Evolutionary conservation across 768 basidiomycete species (phyloP).

Genomic region (Pleurotus sapidus): DNA sequence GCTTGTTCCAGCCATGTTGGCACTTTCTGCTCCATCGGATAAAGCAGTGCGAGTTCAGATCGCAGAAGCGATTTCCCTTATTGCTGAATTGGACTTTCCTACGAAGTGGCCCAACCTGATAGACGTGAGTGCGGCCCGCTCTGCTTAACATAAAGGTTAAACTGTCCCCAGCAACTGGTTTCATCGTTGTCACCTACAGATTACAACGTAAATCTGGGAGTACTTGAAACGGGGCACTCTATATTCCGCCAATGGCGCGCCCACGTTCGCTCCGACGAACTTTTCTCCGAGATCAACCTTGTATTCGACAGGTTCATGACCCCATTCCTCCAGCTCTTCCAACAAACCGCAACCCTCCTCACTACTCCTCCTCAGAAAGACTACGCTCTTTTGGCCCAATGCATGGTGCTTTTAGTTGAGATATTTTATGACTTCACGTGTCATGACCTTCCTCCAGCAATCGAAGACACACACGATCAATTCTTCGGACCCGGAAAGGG

Average conservation of each 20-base stretch:
- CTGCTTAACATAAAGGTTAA: background rate
- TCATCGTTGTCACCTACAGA: constrained; percentile 74
- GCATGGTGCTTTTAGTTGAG: constrained; percentile 75
- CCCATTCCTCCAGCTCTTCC: constrained; percentile 84
- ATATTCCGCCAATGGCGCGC: constrained; percentile 95
- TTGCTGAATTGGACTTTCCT: constrained; percentile 93
- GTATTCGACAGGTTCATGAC: constrained; percentile 81
- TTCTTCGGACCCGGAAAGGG: constrained; percentile 75
- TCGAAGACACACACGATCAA: constrained; percentile 83
- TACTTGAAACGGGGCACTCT: constrained; percentile 92
- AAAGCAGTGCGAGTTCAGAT: constrained; percentile 79
- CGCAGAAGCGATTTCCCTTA: constrained; percentile 88
- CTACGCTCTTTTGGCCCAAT: constrained; percentile 59
- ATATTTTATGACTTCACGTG: constrained; percentile 93
- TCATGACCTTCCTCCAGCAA: constrained; percentile 91
- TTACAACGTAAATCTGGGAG: constrained; percentile 84
- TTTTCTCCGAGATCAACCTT: constrained; percentile 90
- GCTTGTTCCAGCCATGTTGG: constrained; percentile 90
- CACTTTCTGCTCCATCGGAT: constrained; percentile 70
- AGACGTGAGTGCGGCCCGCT: constrained; percentile 58
- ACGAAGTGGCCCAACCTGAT: constrained; percentile 84
- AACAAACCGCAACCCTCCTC: constrained; percentile 55
- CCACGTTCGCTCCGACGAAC: constrained; percentile 80
- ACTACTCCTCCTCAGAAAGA: constrained; percentile 40
- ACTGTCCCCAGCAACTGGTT: constrained; percentile 76